Conservation (phyloP, 2,329 filamentous ascomycete genomes). For the Apiospora pterosperma region DNA sequence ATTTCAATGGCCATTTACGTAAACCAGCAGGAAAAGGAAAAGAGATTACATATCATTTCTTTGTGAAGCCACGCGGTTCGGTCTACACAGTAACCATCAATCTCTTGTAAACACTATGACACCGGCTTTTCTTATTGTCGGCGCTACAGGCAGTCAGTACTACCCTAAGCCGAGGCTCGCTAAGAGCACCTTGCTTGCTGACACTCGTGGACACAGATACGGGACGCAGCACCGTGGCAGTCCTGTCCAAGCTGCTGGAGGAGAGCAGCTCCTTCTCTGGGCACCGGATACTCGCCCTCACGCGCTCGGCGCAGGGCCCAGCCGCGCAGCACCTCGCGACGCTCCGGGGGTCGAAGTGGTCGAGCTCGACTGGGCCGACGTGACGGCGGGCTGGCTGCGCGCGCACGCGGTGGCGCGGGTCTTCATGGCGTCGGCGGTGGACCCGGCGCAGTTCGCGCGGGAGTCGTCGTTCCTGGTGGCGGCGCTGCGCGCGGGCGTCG, state of each 20-base stretch:
- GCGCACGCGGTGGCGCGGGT: conserved; percentile 29
- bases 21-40: background rate
- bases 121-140: conserved; percentile 31
- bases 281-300: conserved; percentile 18
- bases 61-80: background rate
- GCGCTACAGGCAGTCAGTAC: conserved; percentile 37
- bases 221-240: background rate
- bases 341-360: conserved; percentile 31
- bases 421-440: conserved; percentile 36
- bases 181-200: background rate
- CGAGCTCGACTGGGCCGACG: conserved; percentile 33
- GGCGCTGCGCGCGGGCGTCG: conserved; percentile 31
- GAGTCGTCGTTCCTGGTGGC: conserved; percentile 34
- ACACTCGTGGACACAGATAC: background rate
- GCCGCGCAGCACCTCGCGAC: conserved; percentile 25
- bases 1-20: no score
- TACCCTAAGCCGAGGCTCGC: conserved; percentile 12
- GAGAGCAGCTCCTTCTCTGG: background rate
- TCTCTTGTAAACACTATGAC: conserved; percentile 21
- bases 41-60: background rate
- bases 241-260: background rate
- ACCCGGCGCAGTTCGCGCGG: conserved; percentile 34
- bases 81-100: background rate
- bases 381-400: conserved; percentile 37
- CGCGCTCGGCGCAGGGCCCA: conserved; percentile 18